Evolutionary conservation across 805 yeast species (phyloP), one percentile per base, ranked within the genome.

Genomic region (Kluyveromyces lactis): DNA sequence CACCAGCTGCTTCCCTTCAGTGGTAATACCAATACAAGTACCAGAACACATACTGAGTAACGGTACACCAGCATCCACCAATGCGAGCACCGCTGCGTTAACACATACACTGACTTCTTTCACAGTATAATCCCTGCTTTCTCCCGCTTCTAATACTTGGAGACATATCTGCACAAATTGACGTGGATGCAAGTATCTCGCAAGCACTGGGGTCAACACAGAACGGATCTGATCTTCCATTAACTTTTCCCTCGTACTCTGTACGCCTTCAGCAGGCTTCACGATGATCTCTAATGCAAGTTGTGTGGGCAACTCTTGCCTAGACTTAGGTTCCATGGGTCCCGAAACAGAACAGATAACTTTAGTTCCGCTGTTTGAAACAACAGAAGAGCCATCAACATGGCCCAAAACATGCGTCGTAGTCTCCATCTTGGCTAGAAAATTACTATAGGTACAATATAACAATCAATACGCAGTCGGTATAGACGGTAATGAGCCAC

Each of bases 341-440:
- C 98, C 98, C 1, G 89, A 73, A 1, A 90, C 89, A 0, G 95
- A 78, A 31, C 81, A 76, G 2, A 89, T 62, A 2, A 83, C 78
- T 41, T 73, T 73, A 1, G 82, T 75, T 13, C 58, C 58, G 2
- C 72, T 75, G n/a, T 63, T 56, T 12, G 62, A 55, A 41, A 79
- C 66, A 18, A 72, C 72, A 1, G 90, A 79, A 1, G 95, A 84
- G 1, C 97, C 97, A 57, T 86, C 95, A 2, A 81, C 90, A 45
- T 77, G 72, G 40, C 65, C 62, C 35, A 86, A 60, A 3, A 66
- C 46, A 4, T 62, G 60, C 2, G 45, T 40, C 31, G 41, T 31
- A 18, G 49, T 50, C 18, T 39, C 24, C 12, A 42, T 27, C 7
- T 27, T 21, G 24, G 24, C 24, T 21, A 21, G 8, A 21, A 21